Percentiles rank a stretch among this genome's conserved stretches.
Conservation (phyloP, 106 monocot species). For the Dioscorea dumetorum region DNA sequence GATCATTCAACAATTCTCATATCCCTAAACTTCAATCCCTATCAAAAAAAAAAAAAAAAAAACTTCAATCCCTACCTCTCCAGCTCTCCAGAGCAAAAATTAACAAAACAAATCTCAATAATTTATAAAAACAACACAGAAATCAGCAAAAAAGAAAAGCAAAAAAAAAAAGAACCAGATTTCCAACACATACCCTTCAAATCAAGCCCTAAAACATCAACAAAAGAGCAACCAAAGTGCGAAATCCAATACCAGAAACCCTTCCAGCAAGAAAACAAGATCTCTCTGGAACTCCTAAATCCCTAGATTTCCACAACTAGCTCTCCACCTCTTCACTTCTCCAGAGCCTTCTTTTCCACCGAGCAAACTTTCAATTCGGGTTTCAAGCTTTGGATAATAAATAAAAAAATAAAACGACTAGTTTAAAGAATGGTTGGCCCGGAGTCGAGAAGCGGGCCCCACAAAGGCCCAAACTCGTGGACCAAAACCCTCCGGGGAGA, state of each 20-base stretch:
- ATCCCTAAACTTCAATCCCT: too few species aligned
- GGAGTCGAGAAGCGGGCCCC: background rate
- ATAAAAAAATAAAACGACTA: background rate
- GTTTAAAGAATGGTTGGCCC: background rate
- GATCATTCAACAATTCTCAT: too few species aligned
- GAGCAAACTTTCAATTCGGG: background rate
- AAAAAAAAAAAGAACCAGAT: background rate
- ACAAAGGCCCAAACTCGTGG: background rate
- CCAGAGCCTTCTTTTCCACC: background rate
- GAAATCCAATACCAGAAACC: too few species aligned
- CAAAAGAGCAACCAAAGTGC: too few species aligned
- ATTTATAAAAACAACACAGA: background rate
- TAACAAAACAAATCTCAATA: background rate
- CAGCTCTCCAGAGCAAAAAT: too few species aligned
- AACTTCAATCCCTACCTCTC: too few species aligned
- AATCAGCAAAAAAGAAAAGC: background rate
- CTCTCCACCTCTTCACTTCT: background rate
- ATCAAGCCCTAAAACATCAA: background rate
- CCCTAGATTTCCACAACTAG: background rate
- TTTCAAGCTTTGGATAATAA: background rate
- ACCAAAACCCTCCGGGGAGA: background rate
- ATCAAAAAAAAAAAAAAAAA: too few species aligned
- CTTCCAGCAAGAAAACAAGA: too few species aligned
- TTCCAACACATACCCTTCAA: background rate
- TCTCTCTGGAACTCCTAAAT: too few species aligned